Evolutionary conservation across 2,329 filamentous ascomycete species (phyloP).

Genomic region (Paraphaeosphaeria minitans): DNA sequence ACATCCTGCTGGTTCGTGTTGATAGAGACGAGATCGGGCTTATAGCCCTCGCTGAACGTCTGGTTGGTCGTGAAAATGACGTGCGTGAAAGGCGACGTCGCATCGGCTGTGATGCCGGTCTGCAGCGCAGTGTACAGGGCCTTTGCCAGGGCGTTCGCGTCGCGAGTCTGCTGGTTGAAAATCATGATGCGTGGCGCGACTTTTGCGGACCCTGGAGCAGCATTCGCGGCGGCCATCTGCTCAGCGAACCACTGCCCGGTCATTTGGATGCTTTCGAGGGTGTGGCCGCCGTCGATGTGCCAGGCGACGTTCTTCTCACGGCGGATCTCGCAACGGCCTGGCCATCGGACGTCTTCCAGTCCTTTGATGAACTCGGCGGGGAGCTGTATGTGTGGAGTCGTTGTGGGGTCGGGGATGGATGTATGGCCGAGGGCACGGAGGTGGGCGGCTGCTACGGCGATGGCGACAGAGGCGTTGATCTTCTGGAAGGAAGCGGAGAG

Average conservation of each 20-base stretch:
- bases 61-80: slow-evolving; percentile 84
- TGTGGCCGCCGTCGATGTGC: slow-evolving; percentile 89
- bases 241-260: slow-evolving; percentile 77
- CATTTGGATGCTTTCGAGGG: slow-evolving; percentile 77
- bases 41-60: slow-evolving; percentile 66
- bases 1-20: slow-evolving; percentile 66
- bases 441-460: slow-evolving; percentile 65
- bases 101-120: slow-evolving; percentile 30
- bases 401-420: slow-evolving; percentile 45
- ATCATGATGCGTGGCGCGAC: slow-evolving; percentile 65
- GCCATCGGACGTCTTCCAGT: slow-evolving; percentile 68
- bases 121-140: slow-evolving; percentile 65
- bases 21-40: slow-evolving; percentile 66
- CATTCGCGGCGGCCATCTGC: slow-evolving; percentile 43
- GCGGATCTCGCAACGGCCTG: slow-evolving; percentile 78
- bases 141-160: slow-evolving; percentile 69
- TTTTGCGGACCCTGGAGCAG: slow-evolving; percentile 27
- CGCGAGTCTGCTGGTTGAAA: slow-evolving; percentile 91
- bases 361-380: slow-evolving; percentile 68
- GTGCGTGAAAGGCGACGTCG: slow-evolving; percentile 64
- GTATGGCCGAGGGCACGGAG: slow-evolving; percentile 53
- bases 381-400: slow-evolving; percentile 49
- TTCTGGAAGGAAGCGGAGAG: slow-evolving; percentile 68
- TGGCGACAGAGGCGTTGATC: slow-evolving; percentile 65
- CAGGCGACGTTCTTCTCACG: slow-evolving; percentile 63